A percentile compares a stretch with the other conserved stretches of the same genome.
Conservation (phyloP, 2,329 filamentous ascomycete species). For the Paecilomyces variotii region DNA sequence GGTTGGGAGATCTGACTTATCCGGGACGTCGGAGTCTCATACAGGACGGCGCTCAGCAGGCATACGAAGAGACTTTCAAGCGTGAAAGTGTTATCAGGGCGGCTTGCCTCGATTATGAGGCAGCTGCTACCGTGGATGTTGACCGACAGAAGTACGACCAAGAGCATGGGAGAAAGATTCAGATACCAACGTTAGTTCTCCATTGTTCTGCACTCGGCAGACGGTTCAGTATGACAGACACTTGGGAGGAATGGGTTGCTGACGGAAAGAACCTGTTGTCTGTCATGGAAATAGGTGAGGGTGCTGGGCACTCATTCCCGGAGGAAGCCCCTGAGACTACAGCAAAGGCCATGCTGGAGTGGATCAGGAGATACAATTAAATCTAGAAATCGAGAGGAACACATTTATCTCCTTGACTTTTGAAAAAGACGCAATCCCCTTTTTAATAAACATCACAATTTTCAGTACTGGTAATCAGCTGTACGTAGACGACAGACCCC, state of each 20-base stretch:
- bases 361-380: neutral
- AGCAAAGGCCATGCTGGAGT: slow-evolving; percentile 12
- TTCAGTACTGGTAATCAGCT: no score
- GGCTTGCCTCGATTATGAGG: slow-evolving; percentile 42
- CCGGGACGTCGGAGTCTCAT: neutral
- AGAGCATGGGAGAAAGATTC: slow-evolving; percentile 35
- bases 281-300: slow-evolving; percentile 30
- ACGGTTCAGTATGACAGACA: slow-evolving; percentile 33
- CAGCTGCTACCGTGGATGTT: slow-evolving; percentile 36
- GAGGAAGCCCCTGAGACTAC: slow-evolving; percentile 37
- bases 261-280: slow-evolving; percentile 15
- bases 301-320: slow-evolving; percentile 35
- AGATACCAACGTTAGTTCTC: slow-evolving; percentile 35
- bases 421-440: no score
- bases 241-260: slow-evolving; percentile 41
- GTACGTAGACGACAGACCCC: no score
- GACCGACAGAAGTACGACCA: slow-evolving; percentile 40
- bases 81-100: slow-evolving; percentile 35
- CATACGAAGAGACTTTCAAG: slow-evolving; percentile 39
- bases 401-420: no score
- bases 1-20: slow-evolving; percentile 11
- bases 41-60: slow-evolving; percentile 29
- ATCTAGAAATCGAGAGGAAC: neutral
- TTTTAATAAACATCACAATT: no score
- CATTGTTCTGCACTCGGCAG: slow-evolving; percentile 39